These are phyloP conservation scores for Lindgomyces ingoldianus DNA, from an alignment of 495 filamentous ascomycete genomes.

Conservation along the genomic window DNA sequence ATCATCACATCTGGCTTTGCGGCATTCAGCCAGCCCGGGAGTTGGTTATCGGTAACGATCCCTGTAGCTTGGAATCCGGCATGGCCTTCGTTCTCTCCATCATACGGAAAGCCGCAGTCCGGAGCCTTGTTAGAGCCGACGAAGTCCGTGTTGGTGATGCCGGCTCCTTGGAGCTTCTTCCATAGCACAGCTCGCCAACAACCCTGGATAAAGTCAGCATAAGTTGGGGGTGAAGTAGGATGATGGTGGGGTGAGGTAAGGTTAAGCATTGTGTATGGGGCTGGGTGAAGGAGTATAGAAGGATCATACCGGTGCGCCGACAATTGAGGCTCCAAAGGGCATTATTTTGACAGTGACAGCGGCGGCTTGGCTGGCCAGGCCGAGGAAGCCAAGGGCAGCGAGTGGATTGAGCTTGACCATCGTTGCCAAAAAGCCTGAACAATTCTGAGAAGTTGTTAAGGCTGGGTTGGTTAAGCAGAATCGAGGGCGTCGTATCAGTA, in stretches of 20 bases:
- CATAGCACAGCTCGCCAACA: slow-evolving; percentile 33
- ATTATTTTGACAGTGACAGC: slow-evolving; percentile 26
- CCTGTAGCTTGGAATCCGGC: slow-evolving; percentile 18
- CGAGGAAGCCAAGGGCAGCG: slow-evolving; percentile 3
- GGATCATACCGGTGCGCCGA: slow-evolving; percentile 23
- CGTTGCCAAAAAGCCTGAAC: neutral
- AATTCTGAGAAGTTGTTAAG: neutral
- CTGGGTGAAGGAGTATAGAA: neutral
- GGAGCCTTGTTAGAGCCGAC: slow-evolving; percentile 22
- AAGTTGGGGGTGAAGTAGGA: neutral
- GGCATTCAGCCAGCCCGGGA: slow-evolving; percentile 12
- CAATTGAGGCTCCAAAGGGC: slow-evolving; percentile 34
- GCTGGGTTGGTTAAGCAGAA: neutral
- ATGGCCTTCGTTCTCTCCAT: slow-evolving; percentile 33
- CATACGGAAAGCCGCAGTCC: slow-evolving; percentile 26
- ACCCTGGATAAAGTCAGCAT: slow-evolving; percentile 18
- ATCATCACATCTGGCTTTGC: slow-evolving; percentile 26
- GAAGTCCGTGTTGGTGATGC: slow-evolving; percentile 30
- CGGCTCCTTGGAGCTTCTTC: slow-evolving; percentile 20
- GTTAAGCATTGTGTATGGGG: neutral
- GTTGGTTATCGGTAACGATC: slow-evolving; percentile 11
- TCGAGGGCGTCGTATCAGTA: neutral
- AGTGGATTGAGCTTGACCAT: slow-evolving; percentile 20
- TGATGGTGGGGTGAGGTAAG: neutral
- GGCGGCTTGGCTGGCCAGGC: slow-evolving; percentile 1